These are phyloP conservation scores for Verticillium dahliae DNA, from an alignment of 2,329 filamentous ascomycete genomes.

Conservation along the genomic window DNA sequence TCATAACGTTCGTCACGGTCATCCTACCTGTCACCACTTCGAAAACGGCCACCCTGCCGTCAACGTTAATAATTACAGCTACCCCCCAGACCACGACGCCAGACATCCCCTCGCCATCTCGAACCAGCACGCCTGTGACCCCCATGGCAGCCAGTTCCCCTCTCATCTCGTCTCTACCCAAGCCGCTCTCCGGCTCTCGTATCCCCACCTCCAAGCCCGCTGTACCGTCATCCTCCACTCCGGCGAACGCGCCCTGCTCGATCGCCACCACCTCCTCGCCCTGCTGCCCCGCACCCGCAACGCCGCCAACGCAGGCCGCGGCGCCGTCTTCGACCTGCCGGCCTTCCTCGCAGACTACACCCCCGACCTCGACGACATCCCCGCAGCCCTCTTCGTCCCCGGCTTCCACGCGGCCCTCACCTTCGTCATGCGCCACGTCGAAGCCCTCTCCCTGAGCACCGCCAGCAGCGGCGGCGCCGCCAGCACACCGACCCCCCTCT, in stretches of 20 bases:
- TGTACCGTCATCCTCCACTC: conserved; percentile 5
- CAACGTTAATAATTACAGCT: conserved; percentile 5
- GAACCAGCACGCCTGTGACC: neutral
- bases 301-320: neutral
- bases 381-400: neutral
- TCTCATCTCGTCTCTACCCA: neutral
- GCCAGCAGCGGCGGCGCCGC: no score
- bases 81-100: neutral
- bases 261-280: conserved; percentile 5
- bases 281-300: conserved; percentile 9
- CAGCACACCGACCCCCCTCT: neutral
- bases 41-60: neutral
- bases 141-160: neutral
- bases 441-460: neutral
- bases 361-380: neutral
- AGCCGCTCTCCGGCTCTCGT: neutral
- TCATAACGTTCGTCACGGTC: no score
- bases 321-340: conserved; percentile 3
- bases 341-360: conserved; percentile 7
- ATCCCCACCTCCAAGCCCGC: conserved; percentile 2
- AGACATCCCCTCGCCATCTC: neutral
- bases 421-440: conserved; percentile 8
- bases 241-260: conserved; percentile 2
- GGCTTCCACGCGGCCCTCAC: conserved; percentile 1
- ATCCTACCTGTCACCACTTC: neutral